Evolutionary conservation across 2,329 filamentous ascomycete species (phyloP), one percentile per base, ranked within the genome.

Genomic region (Aspergillus sp.): DNA sequence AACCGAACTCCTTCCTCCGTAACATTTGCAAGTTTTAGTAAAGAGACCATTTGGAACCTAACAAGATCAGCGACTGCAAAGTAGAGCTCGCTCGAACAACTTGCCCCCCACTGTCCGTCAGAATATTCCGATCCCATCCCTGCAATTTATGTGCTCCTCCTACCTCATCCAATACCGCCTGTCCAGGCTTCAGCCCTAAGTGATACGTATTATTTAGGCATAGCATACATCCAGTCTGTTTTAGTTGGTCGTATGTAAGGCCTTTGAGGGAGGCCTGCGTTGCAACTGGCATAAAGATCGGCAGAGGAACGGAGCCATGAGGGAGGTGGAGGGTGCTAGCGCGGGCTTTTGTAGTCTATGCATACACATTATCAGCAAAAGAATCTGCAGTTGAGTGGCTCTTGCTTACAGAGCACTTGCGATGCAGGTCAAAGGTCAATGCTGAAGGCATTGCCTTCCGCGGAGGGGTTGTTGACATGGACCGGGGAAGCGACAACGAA

Each of bases 141-240:
- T 99, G 95, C 53, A 99, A 79, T 74, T 89, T 93, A 77, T 99
- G 96, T 27, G 95, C 95, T 56, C 96, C 95, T 44, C 95, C 95
- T 52, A 98, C 83, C 2, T 88, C 84, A 67, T 96, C 91, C 19
- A 99, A 82, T 6, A 93, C 90, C 39, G 90, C 88, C 73, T 98
- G 93, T 1, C 95, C 96, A 0, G 95, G 95, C 76, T 96, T 98
- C 55, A 99, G 80, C 9, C 95, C 95, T 60, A 99, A 80, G 73
- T 99, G 95, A 71, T 99, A 99, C 12, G 95, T 99, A 77, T 99
- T 99, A 79, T 99, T 99, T 63, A 99, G 80, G 74, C 95, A 99
- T 43, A 99, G 79, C 58, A 90, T 87, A 70, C 96, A 99, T 44
- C 90, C 87, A 0, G 93, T 96, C 54, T 91, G 88, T 68, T 95